Evolutionary conservation across 768 basidiomycete species (phyloP), one percentile per base, ranked within the genome.

Genomic region (Pleurotus ostreatus): DNA sequence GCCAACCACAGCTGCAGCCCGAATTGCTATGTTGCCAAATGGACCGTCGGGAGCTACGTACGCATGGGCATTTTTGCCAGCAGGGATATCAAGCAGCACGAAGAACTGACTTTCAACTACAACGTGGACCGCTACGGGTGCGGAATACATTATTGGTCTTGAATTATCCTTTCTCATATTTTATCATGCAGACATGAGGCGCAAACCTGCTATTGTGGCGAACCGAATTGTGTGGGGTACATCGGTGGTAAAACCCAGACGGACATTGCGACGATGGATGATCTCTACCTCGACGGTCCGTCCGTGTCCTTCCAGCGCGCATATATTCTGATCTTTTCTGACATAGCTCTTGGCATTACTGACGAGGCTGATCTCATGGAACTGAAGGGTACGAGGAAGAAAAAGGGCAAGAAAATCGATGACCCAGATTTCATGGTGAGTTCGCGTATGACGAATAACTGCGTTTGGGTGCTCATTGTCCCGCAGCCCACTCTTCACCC

Each of bases 51-150:
- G 7, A 73, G 81, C 30, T 82, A 88, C 63, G 85, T 98, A 59
- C 87, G 97, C 37, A 98, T 98, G 96, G 97, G 95, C 45, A 98
- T 98, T 63, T 99, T 98, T 65, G 86, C 96, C n/a, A 93, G 87
- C 64, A 80, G 92, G 43, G 60, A 77, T 53, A 87, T 98, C 61
- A 70, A 79, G 66, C 83, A 82, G 66, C 70, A 91, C 59, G 94
- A 97, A 65, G 95, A 98, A 70, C 71, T 98, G 62, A 98, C 97
- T 0, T 98, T 98, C 77, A 98, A 99, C 71, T 99, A 99, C 69
- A 99, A 99, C 68, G 97, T 98, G 40, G 97, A 98, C 70, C 92
- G 97, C 57, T 99, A 99, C 65, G 97, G 96, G 96, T 95, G 58
- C 48, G 88, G 76, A 34, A 30, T 26, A 2, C 38, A 30, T 20